A percentile compares a stretch with the other conserved stretches of the same genome.
These are phyloP conservation scores for Saccharomycopsis synnaedendra DNA, from an alignment of 805 yeast genomes.

Conservation along the genomic window DNA sequence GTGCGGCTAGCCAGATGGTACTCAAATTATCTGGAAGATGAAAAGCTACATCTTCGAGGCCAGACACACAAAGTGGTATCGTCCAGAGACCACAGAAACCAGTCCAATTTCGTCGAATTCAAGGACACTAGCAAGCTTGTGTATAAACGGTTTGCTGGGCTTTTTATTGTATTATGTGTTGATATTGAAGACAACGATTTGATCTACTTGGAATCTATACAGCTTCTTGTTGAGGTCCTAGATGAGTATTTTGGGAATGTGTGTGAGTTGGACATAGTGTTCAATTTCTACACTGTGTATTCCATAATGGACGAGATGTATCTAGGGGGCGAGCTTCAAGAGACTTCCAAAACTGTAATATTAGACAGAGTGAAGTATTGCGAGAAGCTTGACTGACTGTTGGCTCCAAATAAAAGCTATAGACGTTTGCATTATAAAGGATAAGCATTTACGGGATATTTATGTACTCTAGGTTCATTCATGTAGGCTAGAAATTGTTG, in stretches of 20 bases:
- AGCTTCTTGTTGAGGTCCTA: conserved; percentile 77
- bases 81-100: conserved; percentile 73
- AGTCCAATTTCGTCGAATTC: conserved; percentile 70
- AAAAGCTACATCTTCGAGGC: conserved; percentile 35
- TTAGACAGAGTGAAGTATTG: conserved; percentile 53
- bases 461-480: neutral
- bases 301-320: conserved; percentile 78
- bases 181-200: conserved; percentile 77
- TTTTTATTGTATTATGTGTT: conserved; percentile 76
- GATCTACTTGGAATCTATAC: conserved; percentile 72
- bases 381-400: conserved; percentile 45
- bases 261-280: conserved; percentile 87
- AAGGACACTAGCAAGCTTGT: conserved; percentile 55
- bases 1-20: conserved; percentile 81
- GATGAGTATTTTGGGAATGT: conserved; percentile 84
- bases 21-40: conserved; percentile 30
- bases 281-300: conserved; percentile 80
- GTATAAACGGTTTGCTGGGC: conserved; percentile 84
- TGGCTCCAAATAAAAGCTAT: neutral
- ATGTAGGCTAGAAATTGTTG: neutral
- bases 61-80: conserved; percentile 74
- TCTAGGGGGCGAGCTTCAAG: conserved; percentile 84
- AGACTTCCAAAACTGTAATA: conserved; percentile 61
- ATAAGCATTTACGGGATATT: neutral
- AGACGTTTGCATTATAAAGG: neutral